A percentile compares a stretch with the other conserved stretches of the same genome.
Evolutionary conservation across 1,284 basidiomycete species (phyloP).

Genomic region (Tylopilus orsonianus): DNA sequence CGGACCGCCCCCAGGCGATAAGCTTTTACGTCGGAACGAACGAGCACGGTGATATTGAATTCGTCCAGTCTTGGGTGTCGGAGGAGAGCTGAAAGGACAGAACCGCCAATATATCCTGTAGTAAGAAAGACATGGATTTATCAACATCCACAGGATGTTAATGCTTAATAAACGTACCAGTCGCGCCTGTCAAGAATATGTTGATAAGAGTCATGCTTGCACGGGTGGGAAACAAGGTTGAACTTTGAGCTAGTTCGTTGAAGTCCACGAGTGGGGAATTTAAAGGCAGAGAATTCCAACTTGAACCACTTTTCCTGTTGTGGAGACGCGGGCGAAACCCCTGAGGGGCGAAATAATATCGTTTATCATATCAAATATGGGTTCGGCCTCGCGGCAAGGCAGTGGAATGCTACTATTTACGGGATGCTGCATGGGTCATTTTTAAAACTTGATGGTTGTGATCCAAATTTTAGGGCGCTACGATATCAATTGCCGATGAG

Average conservation of each 20-base stretch:
- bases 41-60: constrained; percentile 43
- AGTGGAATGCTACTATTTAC: not conserved
- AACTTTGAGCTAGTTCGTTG: not conserved
- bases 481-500: too few relatives aligned
- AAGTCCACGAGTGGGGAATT: not conserved
- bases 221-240: not conserved
- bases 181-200: constrained; percentile 17
- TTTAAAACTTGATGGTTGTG: too few relatives aligned
- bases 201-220: constrained; percentile 9
- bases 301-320: not conserved
- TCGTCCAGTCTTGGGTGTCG: constrained; percentile 39
- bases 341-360: not conserved
- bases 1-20: constrained; percentile 28
- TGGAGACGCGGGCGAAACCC: not conserved
- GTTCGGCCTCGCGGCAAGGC: not conserved
- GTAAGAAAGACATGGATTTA: not conserved
- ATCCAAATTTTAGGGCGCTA: too few relatives aligned
- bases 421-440: too few relatives aligned
- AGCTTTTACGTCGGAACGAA: constrained; percentile 42
- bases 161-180: constrained; percentile 13
- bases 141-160: too few relatives aligned
- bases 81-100: constrained; percentile 46
- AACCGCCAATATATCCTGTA: constrained; percentile 55
- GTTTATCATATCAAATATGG: not conserved
- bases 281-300: constrained; percentile 8